Percentiles rank a stretch among this genome's conserved stretches.
Evolutionary conservation across 768 basidiomycete species (phyloP).

Genomic region (Mycena capillaripes): DNA sequence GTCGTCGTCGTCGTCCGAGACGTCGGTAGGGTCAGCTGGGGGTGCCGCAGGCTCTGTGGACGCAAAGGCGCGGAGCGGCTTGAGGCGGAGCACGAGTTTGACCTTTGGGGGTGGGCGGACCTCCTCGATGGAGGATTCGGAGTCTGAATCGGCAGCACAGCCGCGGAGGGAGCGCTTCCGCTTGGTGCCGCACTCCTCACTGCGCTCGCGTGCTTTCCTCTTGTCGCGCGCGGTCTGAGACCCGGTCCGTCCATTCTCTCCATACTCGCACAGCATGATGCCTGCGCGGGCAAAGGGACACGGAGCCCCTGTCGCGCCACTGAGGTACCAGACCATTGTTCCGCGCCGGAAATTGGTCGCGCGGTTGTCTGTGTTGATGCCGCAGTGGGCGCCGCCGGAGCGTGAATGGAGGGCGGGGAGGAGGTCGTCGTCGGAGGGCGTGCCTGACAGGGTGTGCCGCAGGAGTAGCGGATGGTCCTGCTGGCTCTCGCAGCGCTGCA

Average conservation of each 20-base stretch:
- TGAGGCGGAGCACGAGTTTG: slow-evolving; percentile 78
- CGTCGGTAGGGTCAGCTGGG: slow-evolving; percentile 46
- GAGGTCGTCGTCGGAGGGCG: slow-evolving; percentile 79
- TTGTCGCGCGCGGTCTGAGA: slow-evolving; percentile 40
- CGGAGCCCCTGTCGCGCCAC: slow-evolving; percentile 78
- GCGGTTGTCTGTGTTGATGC: slow-evolving; percentile 56
- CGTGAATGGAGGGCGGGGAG: slow-evolving; percentile 79
- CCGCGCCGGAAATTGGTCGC: slow-evolving; percentile 83
- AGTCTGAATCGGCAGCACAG: slow-evolving; percentile 49
- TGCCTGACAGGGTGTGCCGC: slow-evolving; percentile 80
- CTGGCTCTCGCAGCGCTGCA: slow-evolving; percentile 77
- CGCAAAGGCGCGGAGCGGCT: slow-evolving; percentile 53
- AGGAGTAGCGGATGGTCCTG: slow-evolving; percentile 83
- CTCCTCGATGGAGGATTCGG: slow-evolving; percentile 54
- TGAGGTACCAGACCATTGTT: slow-evolving; percentile 87
- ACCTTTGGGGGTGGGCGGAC: slow-evolving; percentile 71
- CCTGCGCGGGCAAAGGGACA: slow-evolving; percentile 84
- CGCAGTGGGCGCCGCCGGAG: slow-evolving; percentile 73
- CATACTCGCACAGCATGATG: slow-evolving; percentile 80
- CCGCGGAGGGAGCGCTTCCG: slow-evolving; percentile 59
- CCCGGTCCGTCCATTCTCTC: slow-evolving; percentile 61
- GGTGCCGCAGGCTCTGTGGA: slow-evolving; percentile 39
- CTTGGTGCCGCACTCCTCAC: slow-evolving; percentile 49
- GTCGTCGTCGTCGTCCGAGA: slow-evolving; percentile 54
- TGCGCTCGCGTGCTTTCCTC: slow-evolving; percentile 44